Conservation (phyloP, 148 eudicot species). For the Chenopodium berlandieri region DNA sequence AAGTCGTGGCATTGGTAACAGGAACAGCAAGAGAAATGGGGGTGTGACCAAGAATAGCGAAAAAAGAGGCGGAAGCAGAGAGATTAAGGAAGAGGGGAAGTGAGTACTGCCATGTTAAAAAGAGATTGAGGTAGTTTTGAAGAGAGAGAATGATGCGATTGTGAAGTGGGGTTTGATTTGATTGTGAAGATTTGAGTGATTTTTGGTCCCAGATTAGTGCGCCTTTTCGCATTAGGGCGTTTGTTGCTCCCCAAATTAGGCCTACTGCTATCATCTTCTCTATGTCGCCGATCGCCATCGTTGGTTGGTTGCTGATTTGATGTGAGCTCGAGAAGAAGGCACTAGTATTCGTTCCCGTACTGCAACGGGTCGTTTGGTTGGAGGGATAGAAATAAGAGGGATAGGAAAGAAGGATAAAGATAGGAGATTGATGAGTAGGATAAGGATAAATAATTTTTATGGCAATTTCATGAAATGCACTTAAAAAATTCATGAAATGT, state of each 20-base stretch:
- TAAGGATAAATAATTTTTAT: too few species aligned
- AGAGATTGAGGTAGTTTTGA: slow-evolving; percentile 51
- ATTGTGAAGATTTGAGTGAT: slow-evolving; percentile 34
- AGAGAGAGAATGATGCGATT: slow-evolving; percentile 32
- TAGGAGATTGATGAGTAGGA: too few species aligned
- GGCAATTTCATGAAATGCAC: too few species aligned
- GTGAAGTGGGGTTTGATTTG: slow-evolving; percentile 27
- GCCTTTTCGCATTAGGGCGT: slow-evolving; percentile 70
- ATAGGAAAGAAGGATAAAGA: too few species aligned
- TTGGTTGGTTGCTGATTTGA: not conserved
- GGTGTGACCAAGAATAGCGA: slow-evolving; percentile 56
- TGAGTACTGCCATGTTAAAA: slow-evolving; percentile 71
- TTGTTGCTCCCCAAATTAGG: slow-evolving; percentile 82
- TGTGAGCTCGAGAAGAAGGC: not conserved
- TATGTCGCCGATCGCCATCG: slow-evolving; percentile 44
- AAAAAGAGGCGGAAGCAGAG: slow-evolving; percentile 80
- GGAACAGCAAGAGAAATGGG: slow-evolving; percentile 85
- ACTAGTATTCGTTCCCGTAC: too few species aligned
- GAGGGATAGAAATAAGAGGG: too few species aligned
- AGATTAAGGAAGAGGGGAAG: slow-evolving; percentile 68
- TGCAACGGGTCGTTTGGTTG: too few species aligned
- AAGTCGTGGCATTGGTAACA: slow-evolving; percentile 83
- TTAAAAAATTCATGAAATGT: too few species aligned
- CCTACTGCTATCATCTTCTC: slow-evolving; percentile 86
- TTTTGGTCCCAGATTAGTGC: slow-evolving; percentile 60